Percentiles rank a stretch among this genome's conserved stretches.
These are phyloP conservation scores for Massospora cicadina DNA, from an alignment of 371 early-diverging fungal species.

Conservation along the genomic window DNA sequence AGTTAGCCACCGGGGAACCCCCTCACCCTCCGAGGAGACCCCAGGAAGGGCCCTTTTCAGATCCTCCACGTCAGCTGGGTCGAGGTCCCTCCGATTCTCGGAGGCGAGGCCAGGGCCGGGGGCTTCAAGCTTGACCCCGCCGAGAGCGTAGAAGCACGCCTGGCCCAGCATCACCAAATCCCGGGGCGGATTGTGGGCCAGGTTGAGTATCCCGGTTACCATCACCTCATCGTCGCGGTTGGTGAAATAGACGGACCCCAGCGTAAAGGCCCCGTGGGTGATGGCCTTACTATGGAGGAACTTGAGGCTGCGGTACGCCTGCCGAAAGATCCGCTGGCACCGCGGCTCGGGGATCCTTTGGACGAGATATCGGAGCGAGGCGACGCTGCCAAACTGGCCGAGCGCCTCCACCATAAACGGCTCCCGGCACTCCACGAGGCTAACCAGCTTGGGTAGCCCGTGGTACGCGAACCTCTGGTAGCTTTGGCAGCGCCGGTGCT, in stretches of 20 bases:
- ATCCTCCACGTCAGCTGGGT: neutral
- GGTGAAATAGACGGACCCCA: neutral
- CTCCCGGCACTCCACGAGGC: neutral
- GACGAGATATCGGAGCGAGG: neutral
- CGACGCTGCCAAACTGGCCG: neutral
- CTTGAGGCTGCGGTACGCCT: neutral
- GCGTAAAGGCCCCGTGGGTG: neutral
- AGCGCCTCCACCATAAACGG: neutral
- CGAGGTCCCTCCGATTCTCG: neutral
- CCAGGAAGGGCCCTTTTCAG: neutral
- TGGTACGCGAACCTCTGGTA: neutral
- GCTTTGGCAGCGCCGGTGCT: neutral
- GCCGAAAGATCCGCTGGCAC: neutral
- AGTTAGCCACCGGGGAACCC: neutral
- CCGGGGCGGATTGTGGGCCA: neutral
- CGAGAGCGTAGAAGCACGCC: neutral
- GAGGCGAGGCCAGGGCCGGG: neutral
- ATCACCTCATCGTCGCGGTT: neutral
- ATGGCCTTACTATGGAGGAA: neutral
- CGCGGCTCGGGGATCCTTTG: neutral
- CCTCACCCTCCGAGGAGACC: neutral
- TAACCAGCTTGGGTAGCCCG: neutral
- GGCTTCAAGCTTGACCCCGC: neutral
- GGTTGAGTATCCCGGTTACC: neutral
- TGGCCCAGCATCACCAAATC: neutral